phyloP scores from a whole-genome alignment of 306 rosid species.

The Inga laurina region DNA sequence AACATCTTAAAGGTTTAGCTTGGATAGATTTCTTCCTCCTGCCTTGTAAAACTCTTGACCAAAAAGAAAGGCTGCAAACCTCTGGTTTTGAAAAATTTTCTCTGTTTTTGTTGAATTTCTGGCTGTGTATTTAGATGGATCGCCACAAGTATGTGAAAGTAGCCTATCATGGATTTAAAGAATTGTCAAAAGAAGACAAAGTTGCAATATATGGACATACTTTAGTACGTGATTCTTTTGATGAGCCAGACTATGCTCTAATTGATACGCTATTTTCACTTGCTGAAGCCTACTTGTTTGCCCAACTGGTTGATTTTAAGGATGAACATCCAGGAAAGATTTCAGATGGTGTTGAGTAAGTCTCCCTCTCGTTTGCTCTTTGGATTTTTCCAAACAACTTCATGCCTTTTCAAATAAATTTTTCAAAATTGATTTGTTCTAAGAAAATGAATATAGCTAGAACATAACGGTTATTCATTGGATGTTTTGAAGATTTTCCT shows the following conservation, averaged over 20 bases:
- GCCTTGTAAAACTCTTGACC: constrained; percentile 48
- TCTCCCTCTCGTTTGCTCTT: constrained; percentile 24
- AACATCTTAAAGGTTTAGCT: constrained; percentile 87
- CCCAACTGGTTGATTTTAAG: constrained; percentile 86
- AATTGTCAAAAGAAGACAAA: constrained; percentile 91
- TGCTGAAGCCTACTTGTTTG: constrained; percentile 96
- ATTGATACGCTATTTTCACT: constrained; percentile 94
- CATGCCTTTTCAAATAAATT: neutral
- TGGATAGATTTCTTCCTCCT: constrained; percentile 14
- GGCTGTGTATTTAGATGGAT: constrained; percentile 72
- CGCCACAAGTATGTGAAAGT: constrained; percentile 99
- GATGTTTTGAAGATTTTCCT: constrained; percentile 9
- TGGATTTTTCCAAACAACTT: constrained; percentile 13
- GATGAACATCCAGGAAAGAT: constrained; percentile 65
- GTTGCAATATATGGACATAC: constrained; percentile 87
- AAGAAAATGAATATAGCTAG: neutral
- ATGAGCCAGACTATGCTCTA: constrained; percentile 93
- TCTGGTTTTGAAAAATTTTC: neutral
- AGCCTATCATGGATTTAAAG: constrained; percentile 95
- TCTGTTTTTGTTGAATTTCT: constrained; percentile 31
- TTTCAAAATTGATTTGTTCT: constrained; percentile 1
- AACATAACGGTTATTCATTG: constrained; percentile 8
- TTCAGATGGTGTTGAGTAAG: constrained; percentile 71
- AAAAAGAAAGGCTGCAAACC: constrained; percentile 40
- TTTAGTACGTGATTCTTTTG: constrained; percentile 84